Conservation (phyloP, 176 grass and related monocot genomes). For the Typha latifolia region DNA sequence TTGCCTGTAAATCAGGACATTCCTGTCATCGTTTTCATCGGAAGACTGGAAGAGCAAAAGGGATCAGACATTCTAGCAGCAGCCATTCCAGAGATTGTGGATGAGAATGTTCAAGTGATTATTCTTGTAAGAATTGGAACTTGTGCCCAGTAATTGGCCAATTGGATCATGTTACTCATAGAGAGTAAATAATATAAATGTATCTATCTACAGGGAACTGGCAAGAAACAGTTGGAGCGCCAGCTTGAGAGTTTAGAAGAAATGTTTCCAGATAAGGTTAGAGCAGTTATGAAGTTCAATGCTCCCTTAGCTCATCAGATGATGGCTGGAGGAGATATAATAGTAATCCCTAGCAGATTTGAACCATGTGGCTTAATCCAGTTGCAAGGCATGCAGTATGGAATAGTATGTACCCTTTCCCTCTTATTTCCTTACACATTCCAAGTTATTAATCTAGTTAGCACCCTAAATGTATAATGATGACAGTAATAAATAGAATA, state of each 20-base stretch:
- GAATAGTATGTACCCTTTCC: conserved; percentile 26
- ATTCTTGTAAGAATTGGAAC: conserved; percentile 16
- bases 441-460: neutral
- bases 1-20: conserved; percentile 12
- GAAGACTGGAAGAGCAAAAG: conserved; percentile 26
- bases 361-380: conserved; percentile 73
- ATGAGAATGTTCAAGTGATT: conserved; percentile 23
- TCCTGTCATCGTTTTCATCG: conserved; percentile 14
- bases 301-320: conserved; percentile 52
- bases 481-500: neutral
- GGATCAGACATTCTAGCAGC: conserved; percentile 22
- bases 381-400: conserved; percentile 66
- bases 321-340: conserved; percentile 53
- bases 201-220: conserved; percentile 12
- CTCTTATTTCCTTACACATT: neutral
- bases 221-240: conserved; percentile 15
- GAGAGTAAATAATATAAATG: neutral
- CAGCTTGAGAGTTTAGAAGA: conserved; percentile 34
- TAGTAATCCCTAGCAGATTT: conserved; percentile 59
- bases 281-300: conserved; percentile 58
- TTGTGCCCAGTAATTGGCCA: neutral
- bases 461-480: neutral
- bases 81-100: conserved; percentile 18
- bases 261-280: conserved; percentile 43
- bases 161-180: neutral